Evolutionary conservation across 106 monocot species (phyloP).

Genomic region (Allium fistulosum): DNA sequence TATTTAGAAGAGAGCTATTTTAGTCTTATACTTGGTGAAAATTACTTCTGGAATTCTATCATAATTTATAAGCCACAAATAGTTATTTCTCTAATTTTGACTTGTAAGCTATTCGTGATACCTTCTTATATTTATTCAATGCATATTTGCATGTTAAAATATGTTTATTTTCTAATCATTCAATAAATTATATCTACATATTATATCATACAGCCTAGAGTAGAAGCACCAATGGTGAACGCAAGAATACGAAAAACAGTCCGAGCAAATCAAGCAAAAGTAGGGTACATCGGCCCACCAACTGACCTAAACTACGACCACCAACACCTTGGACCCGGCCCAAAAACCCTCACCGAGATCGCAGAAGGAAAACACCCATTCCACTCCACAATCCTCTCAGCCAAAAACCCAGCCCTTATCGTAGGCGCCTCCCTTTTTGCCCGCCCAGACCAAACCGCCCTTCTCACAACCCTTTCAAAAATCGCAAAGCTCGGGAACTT

Average conservation of each 20-base stretch:
- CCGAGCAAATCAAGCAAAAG: constrained; percentile 73
- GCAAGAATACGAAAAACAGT: constrained; percentile 93
- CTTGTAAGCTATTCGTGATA: no score
- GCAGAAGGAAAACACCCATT: constrained; percentile 84
- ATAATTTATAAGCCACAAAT: no score
- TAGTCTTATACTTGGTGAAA: no score
- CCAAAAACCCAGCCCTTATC: constrained; percentile 85
- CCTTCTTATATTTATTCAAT: no score
- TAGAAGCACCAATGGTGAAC: constrained; percentile 97
- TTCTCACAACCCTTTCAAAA: constrained; percentile 49
- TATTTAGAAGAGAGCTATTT: no score
- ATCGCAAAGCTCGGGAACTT: constrained; percentile 58
- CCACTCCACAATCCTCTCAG: constrained; percentile 59
- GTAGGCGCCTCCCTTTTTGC: constrained; percentile 70
- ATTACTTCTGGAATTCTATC: no score
- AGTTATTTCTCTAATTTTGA: no score
- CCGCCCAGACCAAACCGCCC: constrained; percentile 68
- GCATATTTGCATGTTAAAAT: no score
- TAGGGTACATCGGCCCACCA: constrained; percentile 81
- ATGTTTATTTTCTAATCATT: no score
- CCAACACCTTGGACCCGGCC: constrained; percentile 75
- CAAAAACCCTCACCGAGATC: constrained; percentile 75
- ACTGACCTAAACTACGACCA: constrained; percentile 85
- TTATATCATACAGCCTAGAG: constrained; percentile 54
- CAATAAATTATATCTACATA: no score